A percentile compares a stretch with the other conserved stretches of the same genome.
Evolutionary conservation across 139 green algal genomes (phyloP).

Genomic region (Micromonas pusilla): DNA sequence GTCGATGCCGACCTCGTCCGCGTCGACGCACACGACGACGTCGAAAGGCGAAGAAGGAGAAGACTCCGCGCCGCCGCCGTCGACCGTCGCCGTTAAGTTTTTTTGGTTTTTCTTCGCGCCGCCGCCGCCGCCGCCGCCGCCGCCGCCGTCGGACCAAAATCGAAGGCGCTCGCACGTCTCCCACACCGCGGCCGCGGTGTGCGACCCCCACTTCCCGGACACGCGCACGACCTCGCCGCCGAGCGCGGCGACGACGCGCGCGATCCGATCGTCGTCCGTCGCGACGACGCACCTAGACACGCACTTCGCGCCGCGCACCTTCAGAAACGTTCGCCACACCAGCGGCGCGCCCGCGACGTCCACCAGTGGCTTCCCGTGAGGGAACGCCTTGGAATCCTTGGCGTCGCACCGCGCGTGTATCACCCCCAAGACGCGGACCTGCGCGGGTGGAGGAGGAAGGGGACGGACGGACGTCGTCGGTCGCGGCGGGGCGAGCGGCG

Average conservation of each 20-base stretch:
- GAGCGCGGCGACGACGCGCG: background rate
- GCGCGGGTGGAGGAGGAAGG: too few species aligned
- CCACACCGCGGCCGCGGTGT: too few species aligned
- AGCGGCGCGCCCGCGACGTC: slow-evolving; percentile 33
- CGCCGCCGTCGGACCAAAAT: too few species aligned
- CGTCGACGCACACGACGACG: slow-evolving; percentile 37
- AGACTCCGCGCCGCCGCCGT: too few species aligned
- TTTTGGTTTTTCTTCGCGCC: too few species aligned
- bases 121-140: too few species aligned
- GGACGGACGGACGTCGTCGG: too few species aligned
- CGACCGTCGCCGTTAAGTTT: too few species aligned
- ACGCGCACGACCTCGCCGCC: slow-evolving; percentile 25
- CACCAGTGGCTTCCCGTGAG: slow-evolving; percentile 34
- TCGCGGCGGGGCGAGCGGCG: too few species aligned
- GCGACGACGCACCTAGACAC: slow-evolving; percentile 31
- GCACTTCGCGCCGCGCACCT: slow-evolving; percentile 16
- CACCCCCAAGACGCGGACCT: slow-evolving; percentile 27
- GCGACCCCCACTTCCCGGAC: too few species aligned
- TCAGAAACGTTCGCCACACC: slow-evolving; percentile 35
- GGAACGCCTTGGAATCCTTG: slow-evolving; percentile 32
- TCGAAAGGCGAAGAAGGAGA: slow-evolving; percentile 30
- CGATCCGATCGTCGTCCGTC: slow-evolving; percentile 36
- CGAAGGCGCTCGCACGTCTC: too few species aligned
- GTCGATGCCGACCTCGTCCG: slow-evolving; percentile 37
- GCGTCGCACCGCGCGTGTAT: slow-evolving; percentile 31